Percentiles rank a stretch among this genome's conserved stretches.
These are phyloP conservation scores for Metschnikowia santaceciliae DNA, from an alignment of 805 yeast species.

Conservation along the genomic window DNA sequence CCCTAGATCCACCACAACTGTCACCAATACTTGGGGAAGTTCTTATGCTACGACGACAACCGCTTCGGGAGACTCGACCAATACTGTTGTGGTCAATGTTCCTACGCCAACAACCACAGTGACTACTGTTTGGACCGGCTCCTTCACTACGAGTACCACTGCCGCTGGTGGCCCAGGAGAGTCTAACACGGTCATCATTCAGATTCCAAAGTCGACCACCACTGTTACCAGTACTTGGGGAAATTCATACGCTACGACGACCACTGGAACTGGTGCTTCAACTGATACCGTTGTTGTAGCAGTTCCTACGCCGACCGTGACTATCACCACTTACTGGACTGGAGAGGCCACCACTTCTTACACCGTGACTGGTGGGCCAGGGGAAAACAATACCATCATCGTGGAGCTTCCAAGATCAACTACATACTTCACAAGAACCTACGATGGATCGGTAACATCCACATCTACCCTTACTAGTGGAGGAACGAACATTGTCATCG, in stretches of 20 bases:
- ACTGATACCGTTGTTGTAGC: conserved; percentile 20
- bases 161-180: too few species aligned
- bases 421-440: conserved; percentile 15
- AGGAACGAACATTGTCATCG: conserved; percentile 11
- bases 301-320: conserved; percentile 8
- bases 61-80: too few species aligned
- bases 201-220: too few species aligned
- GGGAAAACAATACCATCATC: background rate
- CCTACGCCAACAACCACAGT: too few species aligned
- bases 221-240: background rate
- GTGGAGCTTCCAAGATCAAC: conserved; percentile 9
- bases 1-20: too few species aligned
- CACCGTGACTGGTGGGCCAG: conserved; percentile 3
- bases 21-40: too few species aligned
- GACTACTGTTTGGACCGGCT: too few species aligned
- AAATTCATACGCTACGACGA: conserved; percentile 7
- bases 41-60: too few species aligned
- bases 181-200: too few species aligned
- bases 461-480: conserved; percentile 11
- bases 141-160: too few species aligned
- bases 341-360: conserved; percentile 4
- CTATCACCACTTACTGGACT: conserved; percentile 9
- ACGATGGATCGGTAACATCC: conserved; percentile 4
- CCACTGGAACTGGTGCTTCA: conserved; percentile 14
- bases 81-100: too few species aligned